These are phyloP conservation scores for Ustilago vetiveriae DNA, from an alignment of 1,284 basidiomycete genomes.

Conservation along the genomic window DNA sequence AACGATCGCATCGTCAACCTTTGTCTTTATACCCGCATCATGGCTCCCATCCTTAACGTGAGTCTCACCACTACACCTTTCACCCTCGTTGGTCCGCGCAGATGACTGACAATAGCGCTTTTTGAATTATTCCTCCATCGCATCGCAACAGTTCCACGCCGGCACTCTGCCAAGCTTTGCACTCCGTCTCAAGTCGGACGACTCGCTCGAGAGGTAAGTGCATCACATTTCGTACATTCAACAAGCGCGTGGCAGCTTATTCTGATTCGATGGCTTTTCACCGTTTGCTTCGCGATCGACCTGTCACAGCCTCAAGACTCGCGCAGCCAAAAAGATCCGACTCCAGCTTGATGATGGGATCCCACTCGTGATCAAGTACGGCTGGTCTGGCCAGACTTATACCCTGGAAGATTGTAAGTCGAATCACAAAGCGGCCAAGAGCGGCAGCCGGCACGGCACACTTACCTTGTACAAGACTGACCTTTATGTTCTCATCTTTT, in stretches of 20 bases:
- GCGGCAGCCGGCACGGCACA: no score
- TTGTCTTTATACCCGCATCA: conserved; percentile 17
- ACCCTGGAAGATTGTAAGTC: conserved; percentile 61
- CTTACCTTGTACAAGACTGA: neutral
- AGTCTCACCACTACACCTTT: conserved; percentile 6
- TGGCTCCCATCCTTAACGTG: conserved; percentile 63
- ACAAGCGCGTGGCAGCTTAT: no score
- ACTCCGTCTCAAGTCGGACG: conserved; percentile 60
- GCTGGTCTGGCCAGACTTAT: conserved; percentile 56
- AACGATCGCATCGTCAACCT: neutral
- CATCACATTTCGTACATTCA: neutral
- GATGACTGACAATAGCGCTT: conserved; percentile 7
- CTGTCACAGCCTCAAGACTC: conserved; percentile 41
- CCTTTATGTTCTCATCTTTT: neutral
- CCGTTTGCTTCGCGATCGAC: neutral
- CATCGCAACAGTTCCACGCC: conserved; percentile 55
- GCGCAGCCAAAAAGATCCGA: conserved; percentile 61
- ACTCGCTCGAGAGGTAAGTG: conserved; percentile 54
- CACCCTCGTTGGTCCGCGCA: neutral
- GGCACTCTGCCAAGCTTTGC: conserved; percentile 63
- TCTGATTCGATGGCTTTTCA: no score
- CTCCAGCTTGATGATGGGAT: conserved; percentile 58
- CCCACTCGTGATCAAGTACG: conserved; percentile 63
- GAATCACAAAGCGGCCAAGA: no score
- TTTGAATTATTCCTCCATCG: neutral